A percentile compares a stretch with the other conserved stretches of the same genome.
phyloP scores from a whole-genome alignment of 164 flowering plant genomes.

The Annona cherimola region DNA sequence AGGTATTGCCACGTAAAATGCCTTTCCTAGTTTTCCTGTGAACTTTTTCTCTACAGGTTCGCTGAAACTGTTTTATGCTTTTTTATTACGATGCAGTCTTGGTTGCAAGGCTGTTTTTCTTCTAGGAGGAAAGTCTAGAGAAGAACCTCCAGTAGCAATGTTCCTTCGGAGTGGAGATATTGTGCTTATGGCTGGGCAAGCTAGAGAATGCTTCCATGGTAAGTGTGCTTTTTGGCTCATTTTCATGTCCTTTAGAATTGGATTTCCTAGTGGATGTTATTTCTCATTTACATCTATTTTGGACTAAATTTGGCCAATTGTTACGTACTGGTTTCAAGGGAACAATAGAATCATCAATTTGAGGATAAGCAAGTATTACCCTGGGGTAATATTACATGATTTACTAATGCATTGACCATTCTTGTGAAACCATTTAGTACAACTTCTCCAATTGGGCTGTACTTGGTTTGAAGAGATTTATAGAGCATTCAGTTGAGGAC shows the following conservation, averaged over 20 bases:
- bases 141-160: conserved; percentile 78
- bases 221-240: conserved; percentile 17
- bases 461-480: too few relatives aligned
- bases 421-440: too few relatives aligned
- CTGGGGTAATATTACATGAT: not conserved
- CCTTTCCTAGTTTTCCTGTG: not conserved
- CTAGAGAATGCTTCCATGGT: conserved; percentile 99
- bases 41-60: not conserved
- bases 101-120: conserved; percentile 98
- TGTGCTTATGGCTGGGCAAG: conserved; percentile 95
- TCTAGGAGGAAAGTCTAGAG: conserved; percentile 82
- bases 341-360: not conserved
- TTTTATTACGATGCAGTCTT: conserved; percentile 39
- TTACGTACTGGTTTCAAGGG: not conserved
- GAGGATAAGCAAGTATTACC: not conserved
- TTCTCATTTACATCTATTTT: not conserved
- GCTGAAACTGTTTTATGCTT: not conserved
- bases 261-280: not conserved
- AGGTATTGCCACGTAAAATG: conserved; percentile 40
- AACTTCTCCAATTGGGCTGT: too few relatives aligned
- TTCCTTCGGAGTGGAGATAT: conserved; percentile 92
- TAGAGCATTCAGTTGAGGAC: too few relatives aligned
- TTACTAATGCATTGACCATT: not conserved
- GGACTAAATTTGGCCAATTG: too few relatives aligned
- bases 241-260: not conserved